Percentiles rank a stretch among this genome's conserved stretches.
These are phyloP conservation scores for Fusarium kyushuense DNA, from an alignment of 2,329 filamentous ascomycete genomes.

Conservation along the genomic window DNA sequence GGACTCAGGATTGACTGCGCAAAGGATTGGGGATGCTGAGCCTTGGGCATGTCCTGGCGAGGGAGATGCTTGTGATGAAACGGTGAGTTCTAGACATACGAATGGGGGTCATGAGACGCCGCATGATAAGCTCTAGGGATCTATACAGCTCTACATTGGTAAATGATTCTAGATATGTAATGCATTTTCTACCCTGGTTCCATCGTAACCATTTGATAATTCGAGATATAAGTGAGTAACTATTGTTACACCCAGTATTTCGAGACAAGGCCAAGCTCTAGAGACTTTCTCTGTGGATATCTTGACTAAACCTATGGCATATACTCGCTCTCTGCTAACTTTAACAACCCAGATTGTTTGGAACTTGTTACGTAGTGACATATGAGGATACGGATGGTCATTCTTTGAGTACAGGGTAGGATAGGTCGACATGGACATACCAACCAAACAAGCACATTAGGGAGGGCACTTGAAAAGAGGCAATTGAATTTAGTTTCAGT, in stretches of 20 bases:
- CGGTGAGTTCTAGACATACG: background rate
- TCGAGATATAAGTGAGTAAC: background rate
- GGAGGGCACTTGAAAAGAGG: background rate
- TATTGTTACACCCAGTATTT: background rate
- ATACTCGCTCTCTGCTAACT: background rate
- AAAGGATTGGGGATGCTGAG: constrained; percentile 37
- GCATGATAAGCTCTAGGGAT: background rate
- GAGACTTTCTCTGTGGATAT: no score
- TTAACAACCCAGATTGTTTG: background rate
- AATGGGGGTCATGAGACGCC: background rate
- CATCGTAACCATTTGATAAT: background rate
- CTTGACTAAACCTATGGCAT: background rate
- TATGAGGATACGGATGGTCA: background rate
- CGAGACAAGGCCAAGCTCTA: no score
- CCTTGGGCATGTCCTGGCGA: constrained; percentile 30
- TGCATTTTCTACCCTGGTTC: no score
- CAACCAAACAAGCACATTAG: background rate
- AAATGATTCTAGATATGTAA: background rate
- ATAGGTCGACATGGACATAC: no score
- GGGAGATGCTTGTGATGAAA: background rate
- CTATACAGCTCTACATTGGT: no score
- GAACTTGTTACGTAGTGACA: background rate
- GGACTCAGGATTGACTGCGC: constrained; percentile 58
- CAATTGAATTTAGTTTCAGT: constrained; percentile 9
- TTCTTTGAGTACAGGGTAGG: background rate